Percentiles rank a stretch among this genome's conserved stretches.
phyloP scores from a whole-genome alignment of 306 rosid species.

The Neltuma alba region DNA sequence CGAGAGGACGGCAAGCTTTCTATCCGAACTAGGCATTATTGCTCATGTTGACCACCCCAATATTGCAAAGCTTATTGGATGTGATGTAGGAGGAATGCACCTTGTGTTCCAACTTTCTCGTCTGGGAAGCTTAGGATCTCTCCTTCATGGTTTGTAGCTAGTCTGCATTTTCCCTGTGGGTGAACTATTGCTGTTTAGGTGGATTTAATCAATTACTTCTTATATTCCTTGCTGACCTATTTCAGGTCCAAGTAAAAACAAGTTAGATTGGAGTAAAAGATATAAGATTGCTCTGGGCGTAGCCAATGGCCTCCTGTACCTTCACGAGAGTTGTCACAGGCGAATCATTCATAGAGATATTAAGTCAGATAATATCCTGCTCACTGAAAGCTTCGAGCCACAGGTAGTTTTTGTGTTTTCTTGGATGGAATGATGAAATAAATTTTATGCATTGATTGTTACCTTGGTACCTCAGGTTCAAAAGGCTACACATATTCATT shows the following conservation, averaged over 20 bases:
- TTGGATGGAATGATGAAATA: background rate
- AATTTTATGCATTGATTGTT: background rate
- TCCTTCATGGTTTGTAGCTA: conserved; percentile 71
- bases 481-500: background rate
- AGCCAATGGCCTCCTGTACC: conserved; percentile 81
- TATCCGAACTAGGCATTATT: conserved; percentile 87
- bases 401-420: conserved; percentile 63
- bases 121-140: conserved; percentile 78
- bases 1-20: conserved; percentile 71
- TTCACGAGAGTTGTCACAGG: conserved; percentile 80
- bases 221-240: background rate
- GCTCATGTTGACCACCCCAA: conserved; percentile 93
- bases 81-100: conserved; percentile 79
- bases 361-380: conserved; percentile 80
- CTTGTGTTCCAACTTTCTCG: conserved; percentile 70
- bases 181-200: background rate
- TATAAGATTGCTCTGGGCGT: conserved; percentile 73
- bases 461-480: background rate
- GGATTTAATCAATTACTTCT: background rate
- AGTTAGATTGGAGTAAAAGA: conserved; percentile 81
- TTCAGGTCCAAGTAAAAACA: conserved; percentile 56
- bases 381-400: conserved; percentile 80
- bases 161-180: conserved; percentile 18
- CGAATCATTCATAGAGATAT: conserved; percentile 96
- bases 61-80: conserved; percentile 83